phyloP scores from a whole-genome alignment of 192 early-diverging fungal species.

The Phlyctochytrium bullatum region DNA sequence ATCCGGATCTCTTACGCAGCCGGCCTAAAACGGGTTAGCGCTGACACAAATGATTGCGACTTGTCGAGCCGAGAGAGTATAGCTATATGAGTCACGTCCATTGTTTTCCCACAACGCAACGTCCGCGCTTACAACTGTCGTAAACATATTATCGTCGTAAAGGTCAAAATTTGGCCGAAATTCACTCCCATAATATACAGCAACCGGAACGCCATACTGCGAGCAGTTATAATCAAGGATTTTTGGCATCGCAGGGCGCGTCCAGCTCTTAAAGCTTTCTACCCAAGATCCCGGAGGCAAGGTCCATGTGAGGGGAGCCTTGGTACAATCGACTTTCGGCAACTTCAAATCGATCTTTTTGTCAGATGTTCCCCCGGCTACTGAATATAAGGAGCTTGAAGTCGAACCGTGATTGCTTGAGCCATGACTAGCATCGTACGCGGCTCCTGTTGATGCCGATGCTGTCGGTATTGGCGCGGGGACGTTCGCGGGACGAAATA shows the following conservation, averaged over 20 bases:
- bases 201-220: slow-evolving; percentile 4
- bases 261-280: slow-evolving; percentile 7
- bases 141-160: slow-evolving; percentile 8
- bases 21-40: too few relatives aligned
- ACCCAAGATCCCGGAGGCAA: slow-evolving; percentile 17
- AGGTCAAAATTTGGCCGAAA: slow-evolving; percentile 21
- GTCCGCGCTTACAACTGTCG: slow-evolving; percentile 14
- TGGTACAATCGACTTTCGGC: slow-evolving; percentile 2
- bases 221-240: slow-evolving; percentile 19
- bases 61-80: slow-evolving; percentile 8
- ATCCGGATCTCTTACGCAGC: slow-evolving; percentile 12
- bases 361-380: background rate
- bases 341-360: background rate
- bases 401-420: background rate
- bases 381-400: background rate
- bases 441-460: slow-evolving; percentile 7
- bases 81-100: slow-evolving; percentile 9
- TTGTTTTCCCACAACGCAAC: slow-evolving; percentile 23
- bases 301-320: slow-evolving; percentile 3
- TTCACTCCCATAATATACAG: slow-evolving; percentile 14
- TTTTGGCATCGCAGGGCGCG: slow-evolving; percentile 2
- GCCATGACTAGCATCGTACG: background rate
- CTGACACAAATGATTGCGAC: background rate
- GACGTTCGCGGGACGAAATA: background rate
- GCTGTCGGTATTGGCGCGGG: background rate